Evolutionary conservation across 441 rosid genomes (phyloP), one percentile per base, ranked within the genome.

Genomic region (Erodium texanum): DNA sequence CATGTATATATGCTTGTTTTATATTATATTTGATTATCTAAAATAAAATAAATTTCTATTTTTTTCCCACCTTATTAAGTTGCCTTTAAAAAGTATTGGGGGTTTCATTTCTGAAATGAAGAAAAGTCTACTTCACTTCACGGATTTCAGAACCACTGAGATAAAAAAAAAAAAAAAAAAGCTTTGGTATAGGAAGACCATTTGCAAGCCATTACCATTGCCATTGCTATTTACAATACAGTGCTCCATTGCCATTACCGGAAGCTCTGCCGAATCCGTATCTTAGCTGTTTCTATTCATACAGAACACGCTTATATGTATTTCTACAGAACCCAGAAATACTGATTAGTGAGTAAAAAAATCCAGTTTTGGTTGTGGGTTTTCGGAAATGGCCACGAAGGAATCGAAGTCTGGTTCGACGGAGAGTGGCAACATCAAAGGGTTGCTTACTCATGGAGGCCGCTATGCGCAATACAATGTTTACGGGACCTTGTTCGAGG

Each of bases 401-500:
- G 82, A 85, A 62, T 69, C 85, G 58, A 83, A 85, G 68, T 77
- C 84, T 36, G 77, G 78, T 62, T 77, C 81, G 24, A 43, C 73
- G 5, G 83, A 78, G 45, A 71, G 74, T 62, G 77, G 78, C 64
- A 81, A 82, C 56, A 71, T 86, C 34, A 93, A 81, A 75, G 96
- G 97, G 45, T 87, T 85, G 27, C 81, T 73, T 36, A 90, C 88
- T 5, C 92, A 91, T 76, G 99, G 99, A 15, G 97, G 96, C 45
- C 82, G 89, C 62, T 91, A 93, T 71, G 84, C 84, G 10, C 90
- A 91, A 64, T 87, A 93, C 70, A 89, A 86, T 80, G 92, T 91
- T 9, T 82, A 75, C 48, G 98, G 97, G 18, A 90, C 83, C 87
- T 71, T 89, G 73, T 93, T 93, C 41, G 94, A 90, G 79, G 95